A percentile compares a stretch with the other conserved stretches of the same genome.
Evolutionary conservation across 768 basidiomycete genomes (phyloP).

Genomic region (button mushroom (Agaricus bisporus)): DNA sequence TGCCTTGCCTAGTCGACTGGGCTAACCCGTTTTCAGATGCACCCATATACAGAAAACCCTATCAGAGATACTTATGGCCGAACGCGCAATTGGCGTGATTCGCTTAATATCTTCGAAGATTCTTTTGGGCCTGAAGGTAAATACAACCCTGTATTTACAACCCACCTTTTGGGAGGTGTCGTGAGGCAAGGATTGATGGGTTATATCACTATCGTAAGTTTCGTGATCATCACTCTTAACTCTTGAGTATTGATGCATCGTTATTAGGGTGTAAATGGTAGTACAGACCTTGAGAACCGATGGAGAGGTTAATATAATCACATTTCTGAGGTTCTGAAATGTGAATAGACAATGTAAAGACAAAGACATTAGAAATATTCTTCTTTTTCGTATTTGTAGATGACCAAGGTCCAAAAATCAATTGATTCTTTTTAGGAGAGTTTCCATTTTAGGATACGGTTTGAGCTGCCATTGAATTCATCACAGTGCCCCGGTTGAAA

Average conservation of each 20-base stretch:
- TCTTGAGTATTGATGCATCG: neutral
- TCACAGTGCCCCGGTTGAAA: too few species aligned
- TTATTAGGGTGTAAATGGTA: conserved; percentile 34
- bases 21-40: conserved; percentile 29
- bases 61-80: conserved; percentile 40
- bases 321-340: neutral
- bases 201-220: conserved; percentile 50
- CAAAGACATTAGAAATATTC: neutral
- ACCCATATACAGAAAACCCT: conserved; percentile 45
- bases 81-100: conserved; percentile 47
- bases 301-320: conserved; percentile 28
- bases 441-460: too few species aligned
- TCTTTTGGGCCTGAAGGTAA: conserved; percentile 40
- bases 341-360: neutral
- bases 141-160: conserved; percentile 48
- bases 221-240: neutral
- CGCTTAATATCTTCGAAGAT: conserved; percentile 48
- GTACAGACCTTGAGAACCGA: conserved; percentile 30
- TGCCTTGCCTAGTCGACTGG: neutral
- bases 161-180: conserved; percentile 44
- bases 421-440: too few species aligned
- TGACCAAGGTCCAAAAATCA: too few species aligned
- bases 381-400: neutral
- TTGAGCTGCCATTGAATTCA: too few species aligned
- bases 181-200: conserved; percentile 43